Percentiles rank a stretch among this genome's conserved stretches.
These are phyloP conservation scores for Mariannaea sp. DNA, from an alignment of 2,329 filamentous ascomycete genomes.

Conservation along the genomic window DNA sequence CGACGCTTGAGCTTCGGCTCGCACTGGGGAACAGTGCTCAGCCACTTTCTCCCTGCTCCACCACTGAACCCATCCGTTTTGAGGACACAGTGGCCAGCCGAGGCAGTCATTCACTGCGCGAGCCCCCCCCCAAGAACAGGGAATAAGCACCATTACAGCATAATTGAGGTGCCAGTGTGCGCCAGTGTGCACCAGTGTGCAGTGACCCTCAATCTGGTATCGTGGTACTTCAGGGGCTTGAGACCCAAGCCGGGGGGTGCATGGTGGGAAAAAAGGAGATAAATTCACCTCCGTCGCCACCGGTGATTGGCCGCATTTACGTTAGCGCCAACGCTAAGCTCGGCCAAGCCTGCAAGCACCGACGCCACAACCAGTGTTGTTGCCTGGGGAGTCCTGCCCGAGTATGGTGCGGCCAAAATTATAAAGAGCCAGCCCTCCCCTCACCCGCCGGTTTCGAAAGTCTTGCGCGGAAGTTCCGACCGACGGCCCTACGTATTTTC, in stretches of 20 bases:
- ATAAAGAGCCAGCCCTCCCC: constrained; percentile 62
- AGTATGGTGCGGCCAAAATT: constrained; percentile 52
- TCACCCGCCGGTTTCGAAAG: constrained; percentile 54
- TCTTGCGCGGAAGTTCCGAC: constrained; percentile 62
- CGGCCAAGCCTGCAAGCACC: constrained; percentile 46
- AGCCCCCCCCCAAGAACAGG: not conserved
- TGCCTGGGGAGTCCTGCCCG: constrained; percentile 50
- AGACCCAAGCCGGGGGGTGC: constrained; percentile 42
- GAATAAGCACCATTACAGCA: too few species aligned
- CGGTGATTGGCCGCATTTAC: constrained; percentile 46
- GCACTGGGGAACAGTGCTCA: constrained; percentile 14
- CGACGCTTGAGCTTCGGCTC: constrained; percentile 21
- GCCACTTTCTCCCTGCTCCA: constrained; percentile 6
- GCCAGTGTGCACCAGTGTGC: constrained; percentile 30
- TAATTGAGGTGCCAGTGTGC: constrained; percentile 6
- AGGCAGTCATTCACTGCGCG: constrained; percentile 18
- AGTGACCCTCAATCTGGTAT: constrained; percentile 39
- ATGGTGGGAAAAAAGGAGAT: constrained; percentile 45
- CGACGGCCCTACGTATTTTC: constrained; percentile 58
- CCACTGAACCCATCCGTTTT: constrained; percentile 16
- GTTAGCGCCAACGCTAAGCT: constrained; percentile 45
- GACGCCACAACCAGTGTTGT: constrained; percentile 51
- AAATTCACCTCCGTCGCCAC: constrained; percentile 40
- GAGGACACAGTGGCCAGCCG: constrained; percentile 30
- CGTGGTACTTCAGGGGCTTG: constrained; percentile 48